phyloP scores from a whole-genome alignment of 2,329 filamentous ascomycete species.

The Apiospora hydei region DNA sequence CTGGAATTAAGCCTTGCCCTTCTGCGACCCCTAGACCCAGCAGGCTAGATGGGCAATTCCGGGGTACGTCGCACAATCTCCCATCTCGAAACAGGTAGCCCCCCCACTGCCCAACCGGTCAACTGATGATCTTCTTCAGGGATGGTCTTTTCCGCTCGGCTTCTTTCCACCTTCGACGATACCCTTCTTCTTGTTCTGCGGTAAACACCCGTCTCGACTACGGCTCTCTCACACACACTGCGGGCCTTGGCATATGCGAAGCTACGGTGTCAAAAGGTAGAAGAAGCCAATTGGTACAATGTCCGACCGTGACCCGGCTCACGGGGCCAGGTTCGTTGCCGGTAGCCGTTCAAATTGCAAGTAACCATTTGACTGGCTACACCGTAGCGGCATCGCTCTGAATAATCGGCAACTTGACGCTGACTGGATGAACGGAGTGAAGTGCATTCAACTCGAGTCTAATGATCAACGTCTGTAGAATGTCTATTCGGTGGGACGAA shows the following conservation, averaged over 20 bases:
- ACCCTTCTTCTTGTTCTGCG: background rate
- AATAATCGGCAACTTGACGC: background rate
- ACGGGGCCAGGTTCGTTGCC: background rate
- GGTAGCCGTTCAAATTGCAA: background rate
- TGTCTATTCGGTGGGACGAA: conserved; percentile 6
- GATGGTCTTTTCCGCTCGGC: background rate
- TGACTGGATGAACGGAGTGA: background rate
- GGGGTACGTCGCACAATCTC: conserved; percentile 15
- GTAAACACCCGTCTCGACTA: conserved; percentile 17
- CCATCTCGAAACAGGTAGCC: conserved; percentile 2
- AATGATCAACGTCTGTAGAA: background rate
- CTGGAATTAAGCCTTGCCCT: background rate
- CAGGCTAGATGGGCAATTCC: background rate
- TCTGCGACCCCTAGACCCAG: conserved; percentile 2
- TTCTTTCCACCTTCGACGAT: background rate
- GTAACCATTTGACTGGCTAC: background rate
- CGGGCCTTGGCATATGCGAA: background rate
- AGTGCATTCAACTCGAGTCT: background rate
- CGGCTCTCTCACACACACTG: background rate
- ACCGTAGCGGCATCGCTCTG: background rate
- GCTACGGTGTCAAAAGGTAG: background rate
- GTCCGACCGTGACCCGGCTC: background rate
- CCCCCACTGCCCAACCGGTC: background rate
- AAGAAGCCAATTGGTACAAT: background rate
- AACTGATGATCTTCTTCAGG: conserved; percentile 6